Evolutionary conservation across 2,329 filamentous ascomycete species (phyloP).

Genomic region (Fonsecaea multimorphosa): DNA sequence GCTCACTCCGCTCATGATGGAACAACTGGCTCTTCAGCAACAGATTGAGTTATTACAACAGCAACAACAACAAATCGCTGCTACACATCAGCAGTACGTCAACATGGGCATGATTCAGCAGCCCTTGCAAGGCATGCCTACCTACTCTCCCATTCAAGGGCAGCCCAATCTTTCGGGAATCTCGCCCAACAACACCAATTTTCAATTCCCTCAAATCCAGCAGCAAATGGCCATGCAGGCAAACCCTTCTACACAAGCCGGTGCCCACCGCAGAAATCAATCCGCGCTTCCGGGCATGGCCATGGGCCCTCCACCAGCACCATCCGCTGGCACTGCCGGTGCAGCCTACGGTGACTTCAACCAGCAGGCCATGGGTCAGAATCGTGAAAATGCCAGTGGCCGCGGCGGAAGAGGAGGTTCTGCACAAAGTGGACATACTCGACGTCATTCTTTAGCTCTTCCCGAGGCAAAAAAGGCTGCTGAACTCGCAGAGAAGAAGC

Average conservation of each 20-base stretch:
- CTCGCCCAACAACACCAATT: constrained; percentile 71
- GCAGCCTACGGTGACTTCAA: constrained; percentile 80
- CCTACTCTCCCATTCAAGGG: constrained; percentile 78
- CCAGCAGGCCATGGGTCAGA: constrained; percentile 68
- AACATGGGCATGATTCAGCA: constrained; percentile 97
- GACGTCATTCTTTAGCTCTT: constrained; percentile 91
- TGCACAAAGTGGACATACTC: constrained; percentile 78
- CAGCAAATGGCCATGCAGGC: constrained; percentile 71
- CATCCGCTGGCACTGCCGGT: constrained; percentile 83
- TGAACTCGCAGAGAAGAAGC: constrained; percentile 94
- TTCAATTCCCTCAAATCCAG: constrained; percentile 82
- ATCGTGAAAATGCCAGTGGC: constrained; percentile 71
- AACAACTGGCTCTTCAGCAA: constrained; percentile 96
- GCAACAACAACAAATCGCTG: constrained; percentile 96
- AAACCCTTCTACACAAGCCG: constrained; percentile 76
- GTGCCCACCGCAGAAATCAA: constrained; percentile 95
- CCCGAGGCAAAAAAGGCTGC: constrained; percentile 98
- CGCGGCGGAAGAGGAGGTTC: constrained; percentile 73
- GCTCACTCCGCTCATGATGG: constrained; percentile 97
- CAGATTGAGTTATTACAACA: constrained; percentile 97
- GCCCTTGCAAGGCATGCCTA: constrained; percentile 71
- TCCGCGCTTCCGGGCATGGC: constrained; percentile 92
- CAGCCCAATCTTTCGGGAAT: constrained; percentile 73
- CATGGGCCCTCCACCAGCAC: constrained; percentile 89
- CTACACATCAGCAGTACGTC: constrained; percentile 95